These are phyloP conservation scores for Boletus patriciae DNA, from an alignment of 768 basidiomycete genomes.

Conservation along the genomic window DNA sequence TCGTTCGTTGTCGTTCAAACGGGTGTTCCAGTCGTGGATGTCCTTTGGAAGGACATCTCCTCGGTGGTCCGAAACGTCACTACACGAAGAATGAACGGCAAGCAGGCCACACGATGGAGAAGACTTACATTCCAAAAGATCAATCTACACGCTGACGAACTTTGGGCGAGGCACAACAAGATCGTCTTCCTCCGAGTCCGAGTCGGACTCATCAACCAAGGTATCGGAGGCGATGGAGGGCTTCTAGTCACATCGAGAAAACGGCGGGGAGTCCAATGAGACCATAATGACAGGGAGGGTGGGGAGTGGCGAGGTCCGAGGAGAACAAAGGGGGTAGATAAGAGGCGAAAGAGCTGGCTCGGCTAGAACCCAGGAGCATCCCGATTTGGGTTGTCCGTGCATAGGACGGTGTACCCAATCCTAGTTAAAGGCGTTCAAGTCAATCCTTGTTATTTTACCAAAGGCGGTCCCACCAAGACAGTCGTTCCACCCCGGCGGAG, in stretches of 20 bases:
- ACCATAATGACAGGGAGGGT: no score
- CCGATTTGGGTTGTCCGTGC: no score
- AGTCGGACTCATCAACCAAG: slow-evolving; percentile 29
- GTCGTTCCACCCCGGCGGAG: background rate
- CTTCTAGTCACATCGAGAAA: slow-evolving; percentile 34
- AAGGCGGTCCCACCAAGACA: no score
- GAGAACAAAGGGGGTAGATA: no score
- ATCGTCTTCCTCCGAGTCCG: slow-evolving; percentile 28
- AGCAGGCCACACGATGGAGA: no score
- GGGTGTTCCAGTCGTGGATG: slow-evolving; percentile 78
- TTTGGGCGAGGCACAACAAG: slow-evolving; percentile 43
- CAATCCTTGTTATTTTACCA: no score
- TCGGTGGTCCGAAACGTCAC: slow-evolving; percentile 92
- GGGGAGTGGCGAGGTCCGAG: no score
- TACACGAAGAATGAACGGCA: slow-evolving; percentile 18
- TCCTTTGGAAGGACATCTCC: slow-evolving; percentile 91
- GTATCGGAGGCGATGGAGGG: slow-evolving; percentile 33
- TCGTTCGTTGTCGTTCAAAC: slow-evolving; percentile 77
- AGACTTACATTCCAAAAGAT: slow-evolving; percentile 56
- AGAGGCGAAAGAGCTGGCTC: no score
- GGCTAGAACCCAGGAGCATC: no score
- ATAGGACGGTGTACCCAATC: no score
- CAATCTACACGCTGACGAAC: slow-evolving; percentile 71
- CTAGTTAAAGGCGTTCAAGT: no score
- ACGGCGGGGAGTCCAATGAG: slow-evolving; percentile 41